Evolutionary conservation across 306 rosid species (phyloP).

Genomic region (Trichosanthes truncata): DNA sequence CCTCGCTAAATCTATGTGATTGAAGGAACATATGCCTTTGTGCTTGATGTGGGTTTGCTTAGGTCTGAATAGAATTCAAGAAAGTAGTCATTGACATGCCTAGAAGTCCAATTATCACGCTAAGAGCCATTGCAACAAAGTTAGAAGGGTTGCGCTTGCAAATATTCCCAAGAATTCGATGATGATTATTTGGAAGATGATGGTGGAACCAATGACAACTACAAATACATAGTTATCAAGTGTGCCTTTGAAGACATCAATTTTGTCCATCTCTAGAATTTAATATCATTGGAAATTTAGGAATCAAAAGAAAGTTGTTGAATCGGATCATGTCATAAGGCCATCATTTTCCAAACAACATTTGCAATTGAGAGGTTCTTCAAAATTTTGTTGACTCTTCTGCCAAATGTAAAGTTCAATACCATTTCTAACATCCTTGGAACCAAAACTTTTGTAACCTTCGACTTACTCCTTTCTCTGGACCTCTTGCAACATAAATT

Average conservation of each 20-base stretch:
- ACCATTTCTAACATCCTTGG: too few species aligned
- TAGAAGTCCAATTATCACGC: conserved; percentile 52
- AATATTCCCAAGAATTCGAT: conserved; percentile 80
- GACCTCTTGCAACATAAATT: too few species aligned
- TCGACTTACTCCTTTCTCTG: too few species aligned
- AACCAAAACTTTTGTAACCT: too few species aligned
- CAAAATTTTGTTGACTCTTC: too few species aligned
- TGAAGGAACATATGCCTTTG: neutral
- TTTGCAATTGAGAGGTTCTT: too few species aligned
- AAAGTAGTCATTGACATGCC: conserved; percentile 86
- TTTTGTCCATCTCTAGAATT: conserved; percentile 91
- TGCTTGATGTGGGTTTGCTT: conserved; percentile 8
- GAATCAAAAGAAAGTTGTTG: too few species aligned
- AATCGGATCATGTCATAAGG: too few species aligned
- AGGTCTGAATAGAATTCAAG: conserved; percentile 58
- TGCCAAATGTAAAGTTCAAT: too few species aligned
- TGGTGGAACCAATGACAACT: conserved; percentile 46
- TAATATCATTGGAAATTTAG: too few species aligned
- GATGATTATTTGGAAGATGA: conserved; percentile 71
- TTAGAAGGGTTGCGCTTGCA: conserved; percentile 80
- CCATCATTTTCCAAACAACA: too few species aligned
- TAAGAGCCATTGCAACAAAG: conserved; percentile 53
- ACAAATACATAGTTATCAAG: conserved; percentile 67
- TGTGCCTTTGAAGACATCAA: conserved; percentile 70
- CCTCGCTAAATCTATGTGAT: neutral